Evolutionary conservation across 441 rosid genomes (phyloP), one percentile per base, ranked within the genome.

Genomic region (Biscutella laevigata): DNA sequence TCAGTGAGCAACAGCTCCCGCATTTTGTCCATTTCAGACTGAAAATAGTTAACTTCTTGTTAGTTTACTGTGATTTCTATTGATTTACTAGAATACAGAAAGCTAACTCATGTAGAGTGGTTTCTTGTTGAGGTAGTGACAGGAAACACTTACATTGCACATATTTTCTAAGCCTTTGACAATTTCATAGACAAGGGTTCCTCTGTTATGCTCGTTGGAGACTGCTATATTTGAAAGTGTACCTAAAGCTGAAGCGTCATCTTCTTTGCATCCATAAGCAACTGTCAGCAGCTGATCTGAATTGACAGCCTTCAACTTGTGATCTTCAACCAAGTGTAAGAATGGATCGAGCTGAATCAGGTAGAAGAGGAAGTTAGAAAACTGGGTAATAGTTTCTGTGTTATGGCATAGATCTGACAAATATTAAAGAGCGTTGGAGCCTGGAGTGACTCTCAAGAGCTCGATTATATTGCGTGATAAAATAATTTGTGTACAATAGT

Each of bases 311-410:
- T 67, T 71, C 45, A 92, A 66, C 80, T 92, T 92, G 67, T 74
- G 71, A 34, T 84, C 91, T 60, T 75, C 92, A 64, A 88, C 82
- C 74, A 92, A 67, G 51, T 29, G 71, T 66, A 92, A 68, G 74
- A 76, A 92, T 10, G 99, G 95, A 62, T 92, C 97, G 34, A 77
- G 79, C 98, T 92, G 74, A 67, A 67, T 57, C 65, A 72, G 48
- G 47, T 38, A 65, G 19, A 64, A 48, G 56, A 61, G 13, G 39
- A 32, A 24, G 41, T 65, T 41, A 6, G 46, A 25, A 29, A 22
- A 45, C 14, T 28, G 54, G 53, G 15, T 27, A 36, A 5, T 20
- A 10, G 13, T 20, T 43, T 61, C 11, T 9, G 25, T 38, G 38
- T 22, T 6, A 5, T 6, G 9, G 15, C 15, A 43, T 13, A 11